A percentile compares a stretch with the other conserved stretches of the same genome.
These are phyloP conservation scores for Ramaria sp. DNA, from an alignment of 768 basidiomycete species.

Conservation along the genomic window DNA sequence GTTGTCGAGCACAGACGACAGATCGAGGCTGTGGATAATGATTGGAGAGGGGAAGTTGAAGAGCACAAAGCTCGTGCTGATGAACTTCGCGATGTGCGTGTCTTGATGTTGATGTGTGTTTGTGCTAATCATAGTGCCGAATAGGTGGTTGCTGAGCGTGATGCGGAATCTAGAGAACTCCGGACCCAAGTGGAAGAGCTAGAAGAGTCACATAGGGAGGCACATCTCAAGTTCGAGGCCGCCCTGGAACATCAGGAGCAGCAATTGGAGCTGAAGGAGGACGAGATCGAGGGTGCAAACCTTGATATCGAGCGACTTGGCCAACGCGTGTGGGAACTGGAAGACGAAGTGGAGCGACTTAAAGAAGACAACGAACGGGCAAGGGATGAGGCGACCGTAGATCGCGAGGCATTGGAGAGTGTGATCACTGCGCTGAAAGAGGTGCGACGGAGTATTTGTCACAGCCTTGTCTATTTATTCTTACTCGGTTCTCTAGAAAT, in stretches of 20 bases:
- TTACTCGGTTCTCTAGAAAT: slow-evolving; percentile 42
- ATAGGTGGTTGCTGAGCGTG: slow-evolving; percentile 68
- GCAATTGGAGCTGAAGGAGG: slow-evolving; percentile 72
- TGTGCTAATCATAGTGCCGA: slow-evolving; percentile 1
- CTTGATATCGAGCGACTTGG: slow-evolving; percentile 72
- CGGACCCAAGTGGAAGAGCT: slow-evolving; percentile 66
- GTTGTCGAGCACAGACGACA: slow-evolving; percentile 64
- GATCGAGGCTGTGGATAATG: slow-evolving; percentile 64
- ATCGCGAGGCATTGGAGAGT: slow-evolving; percentile 55
- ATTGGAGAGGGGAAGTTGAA: slow-evolving; percentile 84
- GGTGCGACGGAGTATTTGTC: slow-evolving; percentile 28
- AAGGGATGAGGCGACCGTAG: slow-evolving; percentile 65
- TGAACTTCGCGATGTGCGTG: slow-evolving; percentile 61
- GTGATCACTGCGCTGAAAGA: slow-evolving; percentile 72
- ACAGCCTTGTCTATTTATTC: neutral
- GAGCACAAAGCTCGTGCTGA: slow-evolving; percentile 71
- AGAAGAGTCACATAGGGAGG: slow-evolving; percentile 57
- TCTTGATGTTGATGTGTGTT: slow-evolving; percentile 6
- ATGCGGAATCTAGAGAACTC: slow-evolving; percentile 67
- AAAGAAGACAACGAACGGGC: slow-evolving; percentile 59
- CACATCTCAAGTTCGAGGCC: slow-evolving; percentile 65
- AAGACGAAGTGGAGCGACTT: slow-evolving; percentile 74
- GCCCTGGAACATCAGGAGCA: slow-evolving; percentile 67
- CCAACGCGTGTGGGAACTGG: slow-evolving; percentile 67
- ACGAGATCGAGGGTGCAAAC: slow-evolving; percentile 62